Percentiles rank a stretch among this genome's conserved stretches.
Evolutionary conservation across 345 rosid genomes (phyloP).

Genomic region (Sisymbrium altissimum): DNA sequence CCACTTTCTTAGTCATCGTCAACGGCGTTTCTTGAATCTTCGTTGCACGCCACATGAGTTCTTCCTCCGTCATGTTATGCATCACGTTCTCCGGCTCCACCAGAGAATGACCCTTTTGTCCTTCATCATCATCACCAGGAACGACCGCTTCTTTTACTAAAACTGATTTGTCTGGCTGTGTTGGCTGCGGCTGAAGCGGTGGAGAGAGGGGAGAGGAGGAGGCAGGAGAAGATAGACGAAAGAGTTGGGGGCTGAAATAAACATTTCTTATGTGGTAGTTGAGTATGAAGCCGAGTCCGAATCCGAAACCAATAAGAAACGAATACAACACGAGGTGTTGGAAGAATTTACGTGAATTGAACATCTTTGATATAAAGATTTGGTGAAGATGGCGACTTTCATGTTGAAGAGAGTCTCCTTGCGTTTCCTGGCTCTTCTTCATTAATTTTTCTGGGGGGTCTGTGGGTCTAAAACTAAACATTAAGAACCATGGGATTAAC

Average conservation of each 20-base stretch:
- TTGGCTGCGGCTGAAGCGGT: not conserved
- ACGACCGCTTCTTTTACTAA: not conserved
- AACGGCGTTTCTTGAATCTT: slow-evolving; percentile 29
- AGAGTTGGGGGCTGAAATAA: slow-evolving; percentile 39
- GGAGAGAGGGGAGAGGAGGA: slow-evolving; percentile 3
- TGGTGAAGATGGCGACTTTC: slow-evolving; percentile 13
- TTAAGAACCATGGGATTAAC: not conserved
- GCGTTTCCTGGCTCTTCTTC: slow-evolving; percentile 9
- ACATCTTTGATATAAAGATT: slow-evolving; percentile 18
- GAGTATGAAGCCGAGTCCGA: slow-evolving; percentile 43
- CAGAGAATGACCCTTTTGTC: not conserved
- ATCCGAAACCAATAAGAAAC: slow-evolving; percentile 45
- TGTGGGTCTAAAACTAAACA: not conserved
- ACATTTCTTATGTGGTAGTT: slow-evolving; percentile 34
- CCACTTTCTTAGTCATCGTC: slow-evolving; percentile 57
- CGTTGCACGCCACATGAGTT: slow-evolving; percentile 56
- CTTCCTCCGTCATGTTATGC: slow-evolving; percentile 68
- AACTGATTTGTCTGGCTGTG: not conserved
- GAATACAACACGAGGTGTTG: slow-evolving; percentile 34
- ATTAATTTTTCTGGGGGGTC: not conserved
- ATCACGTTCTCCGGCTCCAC: slow-evolving; percentile 30
- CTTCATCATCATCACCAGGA: not conserved
- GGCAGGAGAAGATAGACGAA: slow-evolving; percentile 21
- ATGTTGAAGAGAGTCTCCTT: slow-evolving; percentile 21
- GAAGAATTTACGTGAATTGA: slow-evolving; percentile 31